A percentile compares a stretch with the other conserved stretches of the same genome.
These are phyloP conservation scores for Cucumis cinereus DNA, from an alignment of 306 rosid species.

Conservation along the genomic window DNA sequence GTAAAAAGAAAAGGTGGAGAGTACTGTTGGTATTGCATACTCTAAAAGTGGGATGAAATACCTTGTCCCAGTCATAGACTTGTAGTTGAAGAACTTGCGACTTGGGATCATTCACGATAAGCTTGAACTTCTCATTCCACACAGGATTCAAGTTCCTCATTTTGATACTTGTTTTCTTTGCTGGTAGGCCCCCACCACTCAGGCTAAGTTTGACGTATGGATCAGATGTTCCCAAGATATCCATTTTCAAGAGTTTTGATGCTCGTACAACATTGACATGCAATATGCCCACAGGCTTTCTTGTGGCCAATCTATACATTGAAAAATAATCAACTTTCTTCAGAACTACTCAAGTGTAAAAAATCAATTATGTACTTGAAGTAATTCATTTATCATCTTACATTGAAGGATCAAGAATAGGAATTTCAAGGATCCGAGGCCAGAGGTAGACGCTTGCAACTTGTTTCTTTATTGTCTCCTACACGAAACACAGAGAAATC, in stretches of 20 bases:
- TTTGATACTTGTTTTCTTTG: constrained; percentile 68
- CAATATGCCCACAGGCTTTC: constrained; percentile 88
- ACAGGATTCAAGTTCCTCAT: constrained; percentile 72
- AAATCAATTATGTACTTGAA: background rate
- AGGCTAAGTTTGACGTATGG: constrained; percentile 78
- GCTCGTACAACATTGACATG: constrained; percentile 88
- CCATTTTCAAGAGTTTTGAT: constrained; percentile 64
- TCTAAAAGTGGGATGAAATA: constrained; percentile 5
- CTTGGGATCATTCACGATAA: constrained; percentile 68
- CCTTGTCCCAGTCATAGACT: constrained; percentile 98
- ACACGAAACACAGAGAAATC: constrained; percentile 9
- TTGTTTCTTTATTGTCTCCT: constrained; percentile 69
- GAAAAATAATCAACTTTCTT: background rate
- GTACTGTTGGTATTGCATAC: background rate
- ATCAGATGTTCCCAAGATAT: constrained; percentile 79
- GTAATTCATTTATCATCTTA: constrained; percentile 20
- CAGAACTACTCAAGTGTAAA: background rate
- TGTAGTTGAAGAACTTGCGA: constrained; percentile 81
- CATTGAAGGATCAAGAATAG: constrained; percentile 67
- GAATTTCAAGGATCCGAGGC: constrained; percentile 68
- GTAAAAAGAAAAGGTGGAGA: background rate
- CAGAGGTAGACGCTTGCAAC: constrained; percentile 71
- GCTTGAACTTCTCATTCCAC: constrained; percentile 92
- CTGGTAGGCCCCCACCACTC: constrained; percentile 57
- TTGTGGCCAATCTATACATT: constrained; percentile 35